Evolutionary conservation across 2,329 filamentous ascomycete genomes (phyloP), one percentile per base, ranked within the genome.

Genomic region (Drechslerella coelobrocha): DNA sequence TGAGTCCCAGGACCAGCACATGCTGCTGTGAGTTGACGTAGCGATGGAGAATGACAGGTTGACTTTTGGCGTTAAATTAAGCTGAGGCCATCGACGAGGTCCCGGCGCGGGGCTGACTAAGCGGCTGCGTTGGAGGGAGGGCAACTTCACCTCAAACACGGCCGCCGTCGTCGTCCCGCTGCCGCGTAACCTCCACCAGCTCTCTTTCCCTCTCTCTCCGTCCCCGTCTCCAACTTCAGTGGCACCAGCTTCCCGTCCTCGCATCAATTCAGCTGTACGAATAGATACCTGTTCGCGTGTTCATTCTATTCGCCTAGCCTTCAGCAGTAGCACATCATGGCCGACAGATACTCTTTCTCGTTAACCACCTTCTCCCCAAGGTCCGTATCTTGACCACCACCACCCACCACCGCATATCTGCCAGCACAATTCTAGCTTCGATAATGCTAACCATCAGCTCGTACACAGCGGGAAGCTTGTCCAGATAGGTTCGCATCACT

Each of bases 321-420:
- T 9, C 47, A 27, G 47, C 10, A 14, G 12, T 5, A 51, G 21
- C 10, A 19, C 52, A 83, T 75, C 79, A 99, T 99, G 93, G 93
- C 94, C 78, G 94, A 99, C 82, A 86, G 94, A 84, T 99, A 99
- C 82, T 97, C 93, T 61, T 99, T 99, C 88, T 99, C 94, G 71
- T 86, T 99, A 80, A 99, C 94, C 74, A 99, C 94, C 75, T 99
- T 99, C 88, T 97, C 94, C 78, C 94, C 94, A 80, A 99, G 93
- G 94, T 95, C 88, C 74, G 75, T 76, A 68, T 45, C 17, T 21
- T n/a, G 2, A 14, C 72, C 63, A 73, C 63, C 65, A 66, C 12
- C 1, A 17, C 12, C 29, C 29, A 21, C 54, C 31, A n/a, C n/a
- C n/a, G n/a, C n/a, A n/a, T 63, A 31, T 12, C 29, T 31, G 12